These are phyloP conservation scores for Penicillium sclerotigenum DNA, from an alignment of 2,329 filamentous ascomycete genomes.

Conservation along the genomic window DNA sequence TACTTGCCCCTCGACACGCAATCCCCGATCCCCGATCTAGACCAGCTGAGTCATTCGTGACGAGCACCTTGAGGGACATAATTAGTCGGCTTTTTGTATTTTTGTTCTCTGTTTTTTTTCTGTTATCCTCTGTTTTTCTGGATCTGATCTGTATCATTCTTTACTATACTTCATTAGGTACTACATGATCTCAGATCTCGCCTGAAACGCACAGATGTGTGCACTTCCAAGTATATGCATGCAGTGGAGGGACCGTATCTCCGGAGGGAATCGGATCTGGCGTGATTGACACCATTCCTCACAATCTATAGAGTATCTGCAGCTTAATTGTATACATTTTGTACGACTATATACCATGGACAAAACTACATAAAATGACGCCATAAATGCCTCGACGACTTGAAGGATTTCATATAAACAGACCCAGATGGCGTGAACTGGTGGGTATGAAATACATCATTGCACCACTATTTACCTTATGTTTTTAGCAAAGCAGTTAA, in stretches of 20 bases:
- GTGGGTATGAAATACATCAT: conserved; percentile 3
- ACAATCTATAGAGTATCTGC: not conserved
- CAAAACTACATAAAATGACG: not conserved
- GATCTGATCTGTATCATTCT: not conserved
- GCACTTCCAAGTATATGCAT: conserved; percentile 9
- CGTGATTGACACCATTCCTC: conserved; percentile 1
- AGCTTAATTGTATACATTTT: not conserved
- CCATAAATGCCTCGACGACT: conserved; percentile 4
- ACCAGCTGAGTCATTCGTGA: conserved; percentile 9
- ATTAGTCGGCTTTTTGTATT: not conserved
- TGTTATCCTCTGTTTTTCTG: not conserved
- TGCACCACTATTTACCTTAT: not conserved
- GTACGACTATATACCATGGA: not conserved
- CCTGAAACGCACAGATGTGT: not conserved
- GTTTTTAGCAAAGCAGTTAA: no score
- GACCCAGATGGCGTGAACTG: not conserved
- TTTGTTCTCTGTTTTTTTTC: not conserved
- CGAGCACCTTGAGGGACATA: not conserved
- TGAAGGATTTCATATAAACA: not conserved
- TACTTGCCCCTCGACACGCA: conserved; percentile 2
- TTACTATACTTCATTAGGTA: not conserved
- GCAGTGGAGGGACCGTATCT: conserved; percentile 12
- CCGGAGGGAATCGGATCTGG: conserved; percentile 17
- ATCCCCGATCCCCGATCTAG: conserved; percentile 2
- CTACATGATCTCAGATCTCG: not conserved